Percentiles rank a stretch among this genome's conserved stretches.
These are phyloP conservation scores for Gymnopilus junonius DNA, from an alignment of 768 basidiomycete species.

Conservation along the genomic window DNA sequence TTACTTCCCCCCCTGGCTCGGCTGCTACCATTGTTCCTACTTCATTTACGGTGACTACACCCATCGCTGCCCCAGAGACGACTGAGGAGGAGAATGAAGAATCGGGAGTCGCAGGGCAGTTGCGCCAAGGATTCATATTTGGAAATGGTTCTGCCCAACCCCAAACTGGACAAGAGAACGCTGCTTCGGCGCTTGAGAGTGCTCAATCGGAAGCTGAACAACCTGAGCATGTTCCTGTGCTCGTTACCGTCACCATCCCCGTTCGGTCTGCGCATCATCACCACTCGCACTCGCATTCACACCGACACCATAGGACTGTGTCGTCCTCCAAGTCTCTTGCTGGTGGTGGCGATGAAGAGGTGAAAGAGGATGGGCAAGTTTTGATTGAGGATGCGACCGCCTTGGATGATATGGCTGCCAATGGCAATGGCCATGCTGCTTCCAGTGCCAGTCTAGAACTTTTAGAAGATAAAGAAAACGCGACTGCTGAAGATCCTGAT, in stretches of 20 bases:
- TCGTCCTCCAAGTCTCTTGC: neutral
- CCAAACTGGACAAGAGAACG: neutral
- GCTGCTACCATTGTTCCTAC: slow-evolving; percentile 9
- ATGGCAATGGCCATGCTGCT: neutral
- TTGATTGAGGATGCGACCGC: neutral
- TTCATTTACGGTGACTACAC: neutral
- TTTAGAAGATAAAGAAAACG: neutral
- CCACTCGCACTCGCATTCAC: slow-evolving; percentile 11
- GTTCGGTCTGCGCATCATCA: slow-evolving; percentile 19
- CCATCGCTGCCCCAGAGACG: neutral
- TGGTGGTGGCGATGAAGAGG: neutral
- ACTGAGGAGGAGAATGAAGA: neutral
- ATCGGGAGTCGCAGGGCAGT: neutral
- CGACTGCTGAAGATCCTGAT: neutral
- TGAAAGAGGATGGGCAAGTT: neutral
- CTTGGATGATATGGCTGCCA: neutral
- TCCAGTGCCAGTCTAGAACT: too few species aligned
- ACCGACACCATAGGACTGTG: neutral
- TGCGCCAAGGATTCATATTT: slow-evolving; percentile 7
- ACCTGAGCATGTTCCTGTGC: slow-evolving; percentile 18
- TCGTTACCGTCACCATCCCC: slow-evolving; percentile 17
- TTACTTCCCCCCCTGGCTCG: neutral
- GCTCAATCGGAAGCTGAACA: neutral
- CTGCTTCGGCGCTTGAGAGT: neutral
- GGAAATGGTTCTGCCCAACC: neutral